Evolutionary conservation across 1,139 yeast genomes (phyloP).

Genomic region (Meyerozyma carpophila): DNA sequence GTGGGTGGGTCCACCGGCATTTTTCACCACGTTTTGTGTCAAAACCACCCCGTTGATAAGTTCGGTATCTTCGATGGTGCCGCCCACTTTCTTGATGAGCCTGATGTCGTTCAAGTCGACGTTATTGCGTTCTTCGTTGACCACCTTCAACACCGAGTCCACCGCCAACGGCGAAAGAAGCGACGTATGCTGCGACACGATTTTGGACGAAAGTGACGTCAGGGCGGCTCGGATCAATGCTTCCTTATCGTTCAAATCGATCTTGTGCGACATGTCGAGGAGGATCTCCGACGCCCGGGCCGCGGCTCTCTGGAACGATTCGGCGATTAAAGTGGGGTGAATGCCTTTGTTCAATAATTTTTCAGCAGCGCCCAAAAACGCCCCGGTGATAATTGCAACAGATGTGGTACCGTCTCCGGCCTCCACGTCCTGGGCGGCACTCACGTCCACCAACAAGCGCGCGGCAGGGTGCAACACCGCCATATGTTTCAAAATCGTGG

Average conservation of each 20-base stretch:
- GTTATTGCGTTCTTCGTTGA: constrained; percentile 45
- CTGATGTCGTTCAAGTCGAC: constrained; percentile 89
- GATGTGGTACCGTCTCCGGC: constrained; percentile 99
- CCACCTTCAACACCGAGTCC: constrained; percentile 81
- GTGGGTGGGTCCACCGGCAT: constrained; percentile 95
- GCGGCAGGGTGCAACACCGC: constrained; percentile 99
- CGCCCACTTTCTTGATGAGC: constrained; percentile 89
- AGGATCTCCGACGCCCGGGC: constrained; percentile 78
- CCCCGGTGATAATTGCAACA: constrained; percentile 93
- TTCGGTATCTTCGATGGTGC: constrained; percentile 95
- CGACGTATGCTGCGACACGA: constrained; percentile 86
- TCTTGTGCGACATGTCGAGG: constrained; percentile 76
- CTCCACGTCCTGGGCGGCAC: constrained; percentile 96
- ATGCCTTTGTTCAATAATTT: constrained; percentile 82
- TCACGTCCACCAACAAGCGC: constrained; percentile 93
- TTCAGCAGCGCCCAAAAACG: constrained; percentile 91
- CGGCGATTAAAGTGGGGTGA: constrained; percentile 94
- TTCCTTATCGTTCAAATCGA: constrained; percentile 71
- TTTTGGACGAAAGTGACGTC: constrained; percentile 89
- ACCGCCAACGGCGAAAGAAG: constrained; percentile 91
- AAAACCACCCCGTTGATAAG: constrained; percentile 89
- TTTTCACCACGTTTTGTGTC: constrained; percentile 82
- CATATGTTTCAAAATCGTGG: constrained; percentile 93
- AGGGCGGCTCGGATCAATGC: constrained; percentile 87
- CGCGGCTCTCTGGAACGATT: constrained; percentile 93